phyloP scores from a whole-genome alignment of 2,329 filamentous ascomycete species.

The Colletotrichum magnum region DNA sequence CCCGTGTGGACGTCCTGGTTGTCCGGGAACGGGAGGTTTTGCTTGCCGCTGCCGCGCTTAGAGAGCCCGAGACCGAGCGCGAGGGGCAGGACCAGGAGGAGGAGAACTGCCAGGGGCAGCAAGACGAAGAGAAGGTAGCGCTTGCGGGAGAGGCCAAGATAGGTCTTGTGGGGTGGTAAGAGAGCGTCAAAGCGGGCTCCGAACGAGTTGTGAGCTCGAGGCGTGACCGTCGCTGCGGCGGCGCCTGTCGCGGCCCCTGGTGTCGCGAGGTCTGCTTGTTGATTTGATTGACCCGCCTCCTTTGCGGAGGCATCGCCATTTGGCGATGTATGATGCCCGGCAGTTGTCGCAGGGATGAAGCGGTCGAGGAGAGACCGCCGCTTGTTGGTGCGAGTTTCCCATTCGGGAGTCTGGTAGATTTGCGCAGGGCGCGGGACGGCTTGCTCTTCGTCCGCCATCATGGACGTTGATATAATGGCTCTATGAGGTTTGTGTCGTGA shows the following conservation, averaged over 20 bases:
- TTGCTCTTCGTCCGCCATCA: slow-evolving; percentile 32
- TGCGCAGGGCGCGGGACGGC: slow-evolving; percentile 26
- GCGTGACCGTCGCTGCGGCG: neutral
- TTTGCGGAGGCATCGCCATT: neutral
- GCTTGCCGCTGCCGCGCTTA: slow-evolving; percentile 7
- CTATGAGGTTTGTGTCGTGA: too few relatives aligned
- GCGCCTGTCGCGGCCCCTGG: neutral
- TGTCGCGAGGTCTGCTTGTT: neutral
- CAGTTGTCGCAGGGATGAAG: slow-evolving; percentile 12
- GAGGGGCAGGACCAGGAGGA: slow-evolving; percentile 27
- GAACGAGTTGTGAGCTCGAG: slow-evolving; percentile 6
- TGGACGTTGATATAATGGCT: too few relatives aligned
- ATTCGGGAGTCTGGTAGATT: slow-evolving; percentile 33
- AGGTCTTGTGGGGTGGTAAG: slow-evolving; percentile 27
- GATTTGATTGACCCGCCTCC: slow-evolving; percentile 10
- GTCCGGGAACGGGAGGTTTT: slow-evolving; percentile 22
- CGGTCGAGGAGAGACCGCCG: slow-evolving; percentile 24
- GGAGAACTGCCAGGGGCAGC: slow-evolving; percentile 12
- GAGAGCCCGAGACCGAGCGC: slow-evolving; percentile 35
- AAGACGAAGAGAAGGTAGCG: slow-evolving; percentile 28
- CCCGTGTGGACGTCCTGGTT: slow-evolving; percentile 26
- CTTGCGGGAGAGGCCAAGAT: slow-evolving; percentile 25
- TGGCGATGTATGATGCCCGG: neutral
- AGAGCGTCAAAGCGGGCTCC: slow-evolving; percentile 30
- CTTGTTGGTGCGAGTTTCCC: slow-evolving; percentile 30